Evolutionary conservation across 75 land plant species (phyloP).

Genomic region (Pinus taeda): DNA sequence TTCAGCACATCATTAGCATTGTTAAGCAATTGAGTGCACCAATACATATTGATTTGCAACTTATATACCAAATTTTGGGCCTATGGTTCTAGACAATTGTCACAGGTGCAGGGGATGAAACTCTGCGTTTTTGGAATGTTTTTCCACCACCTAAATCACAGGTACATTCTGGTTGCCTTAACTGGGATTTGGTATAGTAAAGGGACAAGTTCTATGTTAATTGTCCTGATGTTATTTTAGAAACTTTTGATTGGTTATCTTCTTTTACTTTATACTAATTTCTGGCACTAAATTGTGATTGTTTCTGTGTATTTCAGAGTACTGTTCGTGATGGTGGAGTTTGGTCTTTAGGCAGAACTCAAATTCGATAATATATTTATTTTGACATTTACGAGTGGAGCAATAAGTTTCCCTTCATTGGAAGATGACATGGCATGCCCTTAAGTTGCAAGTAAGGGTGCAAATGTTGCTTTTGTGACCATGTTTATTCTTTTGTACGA

Average conservation of each 20-base stretch:
- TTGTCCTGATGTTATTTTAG: neutral
- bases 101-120: conserved; percentile 98
- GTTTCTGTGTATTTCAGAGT: conserved; percentile 21
- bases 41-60: neutral
- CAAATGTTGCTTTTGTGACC: conserved; percentile 1
- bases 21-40: neutral
- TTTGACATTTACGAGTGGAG: neutral
- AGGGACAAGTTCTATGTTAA: neutral
- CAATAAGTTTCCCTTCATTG: neutral
- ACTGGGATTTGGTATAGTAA: conserved; percentile 2
- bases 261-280: neutral
- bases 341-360: conserved; percentile 70
- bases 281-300: neutral
- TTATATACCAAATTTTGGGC: conserved; percentile 1
- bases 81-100: conserved; percentile 72
- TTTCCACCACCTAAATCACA: conserved; percentile 85
- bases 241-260: neutral
- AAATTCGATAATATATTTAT: conserved; percentile 41
- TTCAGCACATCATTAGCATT: neutral
- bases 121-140: conserved; percentile 92
- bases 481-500: neutral
- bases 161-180: conserved; percentile 17
- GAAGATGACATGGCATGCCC: neutral
- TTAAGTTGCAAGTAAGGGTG: neutral
- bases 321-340: conserved; percentile 59